These are phyloP conservation scores for Knoxdaviesia proteae DNA, from an alignment of 2,329 filamentous ascomycete species.

Conservation along the genomic window DNA sequence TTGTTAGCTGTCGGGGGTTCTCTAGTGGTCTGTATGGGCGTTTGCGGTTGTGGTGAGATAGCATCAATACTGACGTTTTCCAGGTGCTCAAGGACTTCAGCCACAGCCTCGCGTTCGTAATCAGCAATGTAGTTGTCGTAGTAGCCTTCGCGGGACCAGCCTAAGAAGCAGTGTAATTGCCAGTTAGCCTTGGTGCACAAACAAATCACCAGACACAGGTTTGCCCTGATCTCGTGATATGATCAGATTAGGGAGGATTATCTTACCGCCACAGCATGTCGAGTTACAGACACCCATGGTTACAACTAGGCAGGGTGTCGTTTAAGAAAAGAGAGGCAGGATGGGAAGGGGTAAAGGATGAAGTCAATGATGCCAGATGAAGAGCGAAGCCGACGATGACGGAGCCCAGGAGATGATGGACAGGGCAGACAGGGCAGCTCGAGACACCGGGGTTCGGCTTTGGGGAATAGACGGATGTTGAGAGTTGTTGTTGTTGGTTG, in stretches of 20 bases:
- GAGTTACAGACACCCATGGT: constrained; percentile 44
- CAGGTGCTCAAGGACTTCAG: constrained; percentile 83
- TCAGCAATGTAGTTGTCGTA: constrained; percentile 83
- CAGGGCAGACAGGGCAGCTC: constrained; percentile 2
- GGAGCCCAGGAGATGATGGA: constrained; percentile 1
- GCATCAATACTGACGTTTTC: constrained; percentile 75
- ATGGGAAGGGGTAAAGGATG: not conserved
- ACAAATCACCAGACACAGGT: not conserved
- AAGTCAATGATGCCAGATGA: not conserved
- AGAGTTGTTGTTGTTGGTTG: no score
- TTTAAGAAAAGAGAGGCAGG: not conserved
- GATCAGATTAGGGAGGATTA: not conserved
- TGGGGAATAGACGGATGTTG: no score
- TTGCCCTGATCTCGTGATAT: not conserved
- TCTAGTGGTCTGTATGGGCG: no score
- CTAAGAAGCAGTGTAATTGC: constrained; percentile 16
- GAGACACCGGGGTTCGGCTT: not conserved
- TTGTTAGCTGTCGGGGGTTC: not conserved
- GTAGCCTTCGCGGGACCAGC: constrained; percentile 58
- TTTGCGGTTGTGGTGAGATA: not conserved
- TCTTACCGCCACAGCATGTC: constrained; percentile 31
- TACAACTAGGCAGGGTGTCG: not conserved
- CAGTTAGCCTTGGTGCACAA: not conserved
- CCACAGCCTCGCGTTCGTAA: constrained; percentile 89
- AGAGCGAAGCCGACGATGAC: not conserved